A percentile compares a stretch with the other conserved stretches of the same genome.
phyloP scores from a whole-genome alignment of 768 basidiomycete species.

The Clavaria fumosa region DNA sequence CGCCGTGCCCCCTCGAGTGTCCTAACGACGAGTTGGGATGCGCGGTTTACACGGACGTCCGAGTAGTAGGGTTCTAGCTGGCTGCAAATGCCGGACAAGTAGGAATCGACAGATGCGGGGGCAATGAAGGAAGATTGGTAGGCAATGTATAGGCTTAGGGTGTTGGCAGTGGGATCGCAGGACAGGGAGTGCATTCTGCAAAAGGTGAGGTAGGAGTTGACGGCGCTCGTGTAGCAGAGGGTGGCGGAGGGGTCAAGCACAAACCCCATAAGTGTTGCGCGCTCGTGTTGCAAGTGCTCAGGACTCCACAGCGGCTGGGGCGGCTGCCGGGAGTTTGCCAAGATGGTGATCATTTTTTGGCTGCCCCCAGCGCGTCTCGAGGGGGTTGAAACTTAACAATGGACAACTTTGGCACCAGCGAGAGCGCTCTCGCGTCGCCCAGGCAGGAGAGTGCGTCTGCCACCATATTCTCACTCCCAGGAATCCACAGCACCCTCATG shows the following conservation, averaged over 20 bases:
- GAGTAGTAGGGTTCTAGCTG: no score
- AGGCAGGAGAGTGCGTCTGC: slow-evolving; percentile 11
- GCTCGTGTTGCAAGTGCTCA: slow-evolving; percentile 18
- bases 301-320: slow-evolving; percentile 16
- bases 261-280: slow-evolving; percentile 13
- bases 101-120: no score
- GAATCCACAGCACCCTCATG: slow-evolving; percentile 10
- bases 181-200: no score
- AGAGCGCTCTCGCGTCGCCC: not conserved
- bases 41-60: no score
- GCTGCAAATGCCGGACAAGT: no score
- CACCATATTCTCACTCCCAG: slow-evolving; percentile 9
- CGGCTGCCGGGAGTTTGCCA: slow-evolving; percentile 17
- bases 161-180: no score
- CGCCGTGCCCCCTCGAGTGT: no score
- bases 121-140: no score
- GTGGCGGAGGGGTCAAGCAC: slow-evolving; percentile 10
- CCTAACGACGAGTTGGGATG: no score
- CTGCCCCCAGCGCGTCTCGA: slow-evolving; percentile 13
- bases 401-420: not conserved
- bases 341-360: slow-evolving; percentile 6
- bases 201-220: not conserved
- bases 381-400: slow-evolving; percentile 18
- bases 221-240: slow-evolving; percentile 11
- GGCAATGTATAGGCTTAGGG: no score